These are phyloP conservation scores for Ceratocystis destructans DNA, from an alignment of 2,329 filamentous ascomycete species.

Conservation along the genomic window DNA sequence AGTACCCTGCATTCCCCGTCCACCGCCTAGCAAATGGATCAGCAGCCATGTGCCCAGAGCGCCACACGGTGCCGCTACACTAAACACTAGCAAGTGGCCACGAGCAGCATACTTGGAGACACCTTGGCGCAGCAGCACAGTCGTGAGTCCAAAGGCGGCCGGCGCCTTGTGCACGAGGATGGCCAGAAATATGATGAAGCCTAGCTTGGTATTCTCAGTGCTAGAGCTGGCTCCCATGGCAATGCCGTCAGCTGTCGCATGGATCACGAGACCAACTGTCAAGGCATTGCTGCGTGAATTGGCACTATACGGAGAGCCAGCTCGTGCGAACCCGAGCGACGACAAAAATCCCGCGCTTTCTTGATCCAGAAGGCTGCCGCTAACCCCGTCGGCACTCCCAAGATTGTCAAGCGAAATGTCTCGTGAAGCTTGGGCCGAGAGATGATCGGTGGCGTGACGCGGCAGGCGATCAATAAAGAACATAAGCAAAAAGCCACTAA, in stretches of 20 bases:
- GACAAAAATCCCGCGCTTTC: conserved; percentile 46
- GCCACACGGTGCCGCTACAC: conserved; percentile 74
- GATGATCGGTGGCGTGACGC: conserved; percentile 51
- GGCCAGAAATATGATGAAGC: conserved; percentile 84
- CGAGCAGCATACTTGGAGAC: conserved; percentile 74
- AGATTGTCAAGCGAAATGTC: conserved; percentile 84
- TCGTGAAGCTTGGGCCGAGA: conserved; percentile 53
- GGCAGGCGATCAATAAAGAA: conserved; percentile 85
- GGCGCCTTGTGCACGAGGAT: conserved; percentile 98
- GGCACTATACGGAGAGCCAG: conserved; percentile 36
- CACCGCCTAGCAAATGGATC: conserved; percentile 58
- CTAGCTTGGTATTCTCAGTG: conserved; percentile 57
- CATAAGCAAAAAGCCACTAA: conserved; percentile 89
- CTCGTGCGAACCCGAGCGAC: conserved; percentile 33
- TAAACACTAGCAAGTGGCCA: conserved; percentile 80
- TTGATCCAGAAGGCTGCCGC: conserved; percentile 29
- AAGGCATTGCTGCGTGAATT: conserved; percentile 55
- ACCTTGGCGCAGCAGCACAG: conserved; percentile 78
- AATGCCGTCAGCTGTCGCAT: conserved; percentile 88
- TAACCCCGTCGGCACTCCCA: conserved; percentile 29
- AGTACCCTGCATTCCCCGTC: conserved; percentile 43
- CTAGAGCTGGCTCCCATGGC: conserved; percentile 84
- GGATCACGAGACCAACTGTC: conserved; percentile 88
- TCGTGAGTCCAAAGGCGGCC: conserved; percentile 86
- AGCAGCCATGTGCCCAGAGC: conserved; percentile 72